Evolutionary conservation across 2,329 filamentous ascomycete species (phyloP).

Genomic region (Berkeleyomyces rouxiae): DNA sequence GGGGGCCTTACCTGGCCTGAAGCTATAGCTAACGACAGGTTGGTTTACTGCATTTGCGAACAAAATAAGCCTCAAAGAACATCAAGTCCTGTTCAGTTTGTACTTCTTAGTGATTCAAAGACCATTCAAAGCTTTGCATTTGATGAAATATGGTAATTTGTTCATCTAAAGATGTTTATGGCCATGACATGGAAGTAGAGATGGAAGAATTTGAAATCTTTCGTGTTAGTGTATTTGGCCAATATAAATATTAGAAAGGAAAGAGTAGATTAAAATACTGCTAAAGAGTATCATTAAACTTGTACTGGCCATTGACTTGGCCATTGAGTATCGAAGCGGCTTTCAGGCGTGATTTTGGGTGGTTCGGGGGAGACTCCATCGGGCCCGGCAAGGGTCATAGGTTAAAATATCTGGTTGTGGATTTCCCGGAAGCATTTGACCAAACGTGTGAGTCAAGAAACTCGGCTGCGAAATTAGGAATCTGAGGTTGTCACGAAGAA

Average conservation of each 20-base stretch:
- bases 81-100: neutral
- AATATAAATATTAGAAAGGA: neutral
- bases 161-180: neutral
- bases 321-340: neutral
- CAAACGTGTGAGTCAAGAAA: too few relatives aligned
- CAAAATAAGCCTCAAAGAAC: neutral
- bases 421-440: neutral
- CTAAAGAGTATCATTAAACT: neutral
- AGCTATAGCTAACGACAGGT: too few relatives aligned
- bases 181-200: neutral
- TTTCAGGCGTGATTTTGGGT: neutral
- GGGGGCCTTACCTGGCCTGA: too few relatives aligned
- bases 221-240: conserved; percentile 9
- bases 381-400: neutral
- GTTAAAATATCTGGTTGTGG: neutral
- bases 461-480: neutral
- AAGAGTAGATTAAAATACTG: neutral
- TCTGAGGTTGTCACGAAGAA: neutral
- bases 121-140: neutral
- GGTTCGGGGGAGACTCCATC: neutral
- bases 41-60: too few relatives aligned
- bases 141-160: neutral
- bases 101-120: too few relatives aligned
- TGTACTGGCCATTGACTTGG: neutral
- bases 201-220: neutral